Conservation (phyloP, 257 asterid genomes). For the Solanum appendiculatum region DNA sequence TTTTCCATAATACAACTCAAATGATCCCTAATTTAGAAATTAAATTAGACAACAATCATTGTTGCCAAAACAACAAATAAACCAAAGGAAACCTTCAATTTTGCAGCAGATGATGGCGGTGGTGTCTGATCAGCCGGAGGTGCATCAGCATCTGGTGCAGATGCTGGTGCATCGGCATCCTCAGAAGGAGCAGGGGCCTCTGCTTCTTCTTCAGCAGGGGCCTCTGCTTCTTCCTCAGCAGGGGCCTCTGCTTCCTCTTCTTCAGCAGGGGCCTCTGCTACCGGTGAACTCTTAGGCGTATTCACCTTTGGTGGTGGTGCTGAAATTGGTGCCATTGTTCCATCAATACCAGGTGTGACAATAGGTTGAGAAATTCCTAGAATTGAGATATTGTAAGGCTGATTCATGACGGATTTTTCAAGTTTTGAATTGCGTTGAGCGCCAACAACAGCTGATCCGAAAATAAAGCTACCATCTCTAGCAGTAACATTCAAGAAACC, state of each 20-base stretch:
- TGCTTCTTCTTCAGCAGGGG: not conserved
- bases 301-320: conserved; percentile 22
- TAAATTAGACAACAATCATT: not conserved
- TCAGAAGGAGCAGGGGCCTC: not conserved
- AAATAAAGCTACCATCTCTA: conserved; percentile 21
- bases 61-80: not conserved
- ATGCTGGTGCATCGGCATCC: not conserved
- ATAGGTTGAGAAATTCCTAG: conserved; percentile 39
- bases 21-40: not conserved
- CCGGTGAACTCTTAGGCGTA: conserved; percentile 16
- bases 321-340: conserved; percentile 1
- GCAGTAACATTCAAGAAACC: conserved; percentile 47
- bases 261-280: not conserved
- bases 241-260: not conserved
- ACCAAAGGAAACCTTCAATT: not conserved
- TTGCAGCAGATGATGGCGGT: not conserved
- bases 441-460: conserved; percentile 51
- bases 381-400: conserved; percentile 55
- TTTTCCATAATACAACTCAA: not conserved
- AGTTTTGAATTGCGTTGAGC: conserved; percentile 22
- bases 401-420: conserved; percentile 22
- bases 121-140: not conserved
- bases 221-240: not conserved
- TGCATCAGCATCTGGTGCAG: not conserved
- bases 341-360: conserved; percentile 48